phyloP scores from a whole-genome alignment of 2,329 filamentous ascomycete species.

The Orbilia oligospora region DNA sequence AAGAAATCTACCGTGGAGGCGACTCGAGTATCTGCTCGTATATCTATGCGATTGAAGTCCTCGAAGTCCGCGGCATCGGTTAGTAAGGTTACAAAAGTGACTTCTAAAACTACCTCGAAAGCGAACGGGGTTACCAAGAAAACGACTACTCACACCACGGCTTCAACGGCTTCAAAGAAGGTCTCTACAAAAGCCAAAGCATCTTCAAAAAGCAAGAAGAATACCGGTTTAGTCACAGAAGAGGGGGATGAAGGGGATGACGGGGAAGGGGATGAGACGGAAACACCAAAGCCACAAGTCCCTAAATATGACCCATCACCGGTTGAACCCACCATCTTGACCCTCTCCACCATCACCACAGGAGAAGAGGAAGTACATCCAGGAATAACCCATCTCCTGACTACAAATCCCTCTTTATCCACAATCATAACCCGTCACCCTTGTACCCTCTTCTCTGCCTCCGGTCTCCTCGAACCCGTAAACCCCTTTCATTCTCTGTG shows the following conservation, averaged over 20 bases:
- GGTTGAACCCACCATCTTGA: background rate
- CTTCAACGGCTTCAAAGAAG: constrained; percentile 10
- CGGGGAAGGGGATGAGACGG: background rate
- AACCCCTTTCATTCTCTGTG: constrained; percentile 88
- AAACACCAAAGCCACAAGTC: background rate
- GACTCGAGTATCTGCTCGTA: constrained; percentile 27
- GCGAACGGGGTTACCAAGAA: constrained; percentile 27
- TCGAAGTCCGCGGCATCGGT: constrained; percentile 21
- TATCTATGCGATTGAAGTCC: constrained; percentile 34
- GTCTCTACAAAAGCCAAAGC: constrained; percentile 20
- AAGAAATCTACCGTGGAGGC: constrained; percentile 12
- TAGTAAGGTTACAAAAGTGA: constrained; percentile 19
- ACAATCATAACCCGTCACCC: constrained; percentile 50
- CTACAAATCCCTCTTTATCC: constrained; percentile 44
- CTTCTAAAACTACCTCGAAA: constrained; percentile 2
- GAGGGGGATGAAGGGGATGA: background rate
- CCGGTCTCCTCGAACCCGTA: constrained; percentile 81
- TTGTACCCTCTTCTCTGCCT: constrained; percentile 84
- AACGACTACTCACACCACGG: background rate
- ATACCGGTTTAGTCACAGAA: background rate
- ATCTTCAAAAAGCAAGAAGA: constrained; percentile 12
- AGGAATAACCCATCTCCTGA: constrained; percentile 49
- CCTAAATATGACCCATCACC: constrained; percentile 11
- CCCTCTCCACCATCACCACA: background rate
- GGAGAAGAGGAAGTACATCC: constrained; percentile 28